phyloP scores from a whole-genome alignment of 331 rosid genomes.

The Phaseolus coccineus region DNA sequence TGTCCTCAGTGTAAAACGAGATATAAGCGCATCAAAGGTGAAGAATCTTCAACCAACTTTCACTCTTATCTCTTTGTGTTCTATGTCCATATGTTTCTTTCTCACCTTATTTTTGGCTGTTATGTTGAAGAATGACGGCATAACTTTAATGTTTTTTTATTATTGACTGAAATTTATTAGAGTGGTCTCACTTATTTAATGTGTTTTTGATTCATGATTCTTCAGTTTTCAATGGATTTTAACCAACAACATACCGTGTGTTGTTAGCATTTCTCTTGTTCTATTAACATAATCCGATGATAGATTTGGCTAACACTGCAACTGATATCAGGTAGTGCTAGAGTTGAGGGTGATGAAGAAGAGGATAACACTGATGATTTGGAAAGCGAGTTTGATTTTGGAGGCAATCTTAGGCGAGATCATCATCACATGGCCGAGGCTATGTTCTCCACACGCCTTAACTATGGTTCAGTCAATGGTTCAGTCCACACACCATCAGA shows the following conservation, averaged over 20 bases:
- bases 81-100: neutral
- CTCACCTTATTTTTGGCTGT: neutral
- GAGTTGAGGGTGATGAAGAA: slow-evolving; percentile 93
- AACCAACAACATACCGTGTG: neutral
- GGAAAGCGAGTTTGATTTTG: slow-evolving; percentile 78
- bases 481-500: slow-evolving; percentile 56
- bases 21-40: slow-evolving; percentile 76
- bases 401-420: slow-evolving; percentile 51
- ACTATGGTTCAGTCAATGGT: slow-evolving; percentile 50
- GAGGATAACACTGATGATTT: slow-evolving; percentile 89
- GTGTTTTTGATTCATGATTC: neutral
- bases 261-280: neutral
- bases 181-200: neutral
- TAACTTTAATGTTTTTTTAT: neutral
- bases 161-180: neutral
- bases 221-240: neutral
- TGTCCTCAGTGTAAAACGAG: slow-evolving; percentile 86
- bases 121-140: neutral
- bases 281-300: neutral
- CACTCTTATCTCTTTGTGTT: neutral
- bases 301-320: slow-evolving; percentile 31
- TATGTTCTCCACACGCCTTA: slow-evolving; percentile 53
- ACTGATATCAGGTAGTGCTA: slow-evolving; percentile 70
- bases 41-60: slow-evolving; percentile 13
- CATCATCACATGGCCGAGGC: slow-evolving; percentile 54